phyloP scores from a whole-genome alignment of 768 basidiomycete species.

The Panellus pusillus region DNA sequence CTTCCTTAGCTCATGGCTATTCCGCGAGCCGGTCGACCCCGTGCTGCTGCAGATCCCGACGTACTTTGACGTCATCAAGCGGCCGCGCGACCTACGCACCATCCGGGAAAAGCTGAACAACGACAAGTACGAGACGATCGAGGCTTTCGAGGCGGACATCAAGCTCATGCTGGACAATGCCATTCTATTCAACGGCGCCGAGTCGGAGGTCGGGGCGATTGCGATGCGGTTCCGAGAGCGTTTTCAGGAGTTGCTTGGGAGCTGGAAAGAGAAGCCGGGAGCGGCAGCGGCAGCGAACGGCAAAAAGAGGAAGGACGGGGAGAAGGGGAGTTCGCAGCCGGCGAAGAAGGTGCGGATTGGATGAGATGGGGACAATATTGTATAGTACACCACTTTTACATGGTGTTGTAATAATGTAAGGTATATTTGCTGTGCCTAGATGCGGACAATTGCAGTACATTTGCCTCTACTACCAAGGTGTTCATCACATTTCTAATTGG shows the following conservation, averaged over 20 bases:
- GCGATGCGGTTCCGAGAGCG: slow-evolving; percentile 52
- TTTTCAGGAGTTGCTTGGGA: slow-evolving; percentile 52
- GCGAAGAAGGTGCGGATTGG: slow-evolving; percentile 66
- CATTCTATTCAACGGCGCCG: slow-evolving; percentile 80
- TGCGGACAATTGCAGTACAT: no score
- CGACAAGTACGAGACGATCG: slow-evolving; percentile 79
- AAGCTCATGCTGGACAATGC: slow-evolving; percentile 89
- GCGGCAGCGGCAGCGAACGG: slow-evolving; percentile 31
- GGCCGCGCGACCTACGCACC: slow-evolving; percentile 83
- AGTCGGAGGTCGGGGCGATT: slow-evolving; percentile 74
- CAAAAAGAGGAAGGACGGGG: slow-evolving; percentile 79
- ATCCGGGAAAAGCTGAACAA: slow-evolving; percentile 79
- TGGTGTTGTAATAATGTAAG: slow-evolving; percentile 25
- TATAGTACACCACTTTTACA: neutral
- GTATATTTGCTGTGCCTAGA: neutral
- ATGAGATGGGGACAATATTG: slow-evolving; percentile 31
- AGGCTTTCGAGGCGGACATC: slow-evolving; percentile 82
- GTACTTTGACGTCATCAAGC: slow-evolving; percentile 86
- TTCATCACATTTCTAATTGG: no score
- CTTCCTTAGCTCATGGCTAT: slow-evolving; percentile 50
- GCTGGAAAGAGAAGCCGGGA: slow-evolving; percentile 31
- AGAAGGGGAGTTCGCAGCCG: slow-evolving; percentile 62
- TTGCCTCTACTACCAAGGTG: no score
- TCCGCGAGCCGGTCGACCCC: slow-evolving; percentile 89
- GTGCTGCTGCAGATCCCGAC: slow-evolving; percentile 78